phyloP scores from a whole-genome alignment of 352 stramenopile genomes.

The Phytophthora pisi region DNA sequence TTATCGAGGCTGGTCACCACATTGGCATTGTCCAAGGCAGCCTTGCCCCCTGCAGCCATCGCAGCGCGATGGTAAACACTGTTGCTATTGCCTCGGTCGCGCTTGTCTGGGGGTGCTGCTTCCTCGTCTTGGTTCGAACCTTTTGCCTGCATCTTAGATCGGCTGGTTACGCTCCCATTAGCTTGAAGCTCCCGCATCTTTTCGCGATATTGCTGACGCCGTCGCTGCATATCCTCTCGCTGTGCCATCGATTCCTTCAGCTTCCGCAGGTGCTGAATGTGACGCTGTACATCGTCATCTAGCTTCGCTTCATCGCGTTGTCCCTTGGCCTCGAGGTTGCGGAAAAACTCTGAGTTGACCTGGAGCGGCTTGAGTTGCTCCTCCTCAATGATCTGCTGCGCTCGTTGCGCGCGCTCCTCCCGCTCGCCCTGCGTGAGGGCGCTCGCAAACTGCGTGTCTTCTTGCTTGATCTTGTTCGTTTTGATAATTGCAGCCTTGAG shows the following conservation, averaged over 20 bases:
- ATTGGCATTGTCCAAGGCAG: constrained; percentile 36
- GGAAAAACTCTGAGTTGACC: constrained; percentile 89
- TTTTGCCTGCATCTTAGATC: constrained; percentile 36
- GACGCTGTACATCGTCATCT: constrained; percentile 86
- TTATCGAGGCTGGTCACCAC: constrained; percentile 86
- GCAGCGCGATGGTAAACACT: constrained; percentile 45
- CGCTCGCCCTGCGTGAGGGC: constrained; percentile 60
- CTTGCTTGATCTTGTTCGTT: constrained; percentile 84
- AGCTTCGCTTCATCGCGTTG: constrained; percentile 65
- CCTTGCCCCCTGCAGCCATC: constrained; percentile 27
- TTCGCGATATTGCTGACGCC: constrained; percentile 68
- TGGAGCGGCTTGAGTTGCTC: constrained; percentile 92
- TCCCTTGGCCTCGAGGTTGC: constrained; percentile 82
- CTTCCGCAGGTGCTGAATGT: constrained; percentile 86
- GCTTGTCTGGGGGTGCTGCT: constrained; percentile 9
- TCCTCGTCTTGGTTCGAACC: constrained; percentile 63
- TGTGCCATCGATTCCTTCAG: constrained; percentile 75
- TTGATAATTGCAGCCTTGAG: constrained; percentile 92
- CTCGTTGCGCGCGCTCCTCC: constrained; percentile 85
- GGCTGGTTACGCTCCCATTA: constrained; percentile 22
- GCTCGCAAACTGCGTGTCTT: constrained; percentile 62
- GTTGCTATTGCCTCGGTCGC: constrained; percentile 25
- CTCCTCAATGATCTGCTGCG: constrained; percentile 93
- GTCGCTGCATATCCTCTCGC: constrained; percentile 64
- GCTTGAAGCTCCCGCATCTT: constrained; percentile 60